phyloP scores from a whole-genome alignment of 2,329 filamentous ascomycete species.

The Colletotrichum gigasporum region DNA sequence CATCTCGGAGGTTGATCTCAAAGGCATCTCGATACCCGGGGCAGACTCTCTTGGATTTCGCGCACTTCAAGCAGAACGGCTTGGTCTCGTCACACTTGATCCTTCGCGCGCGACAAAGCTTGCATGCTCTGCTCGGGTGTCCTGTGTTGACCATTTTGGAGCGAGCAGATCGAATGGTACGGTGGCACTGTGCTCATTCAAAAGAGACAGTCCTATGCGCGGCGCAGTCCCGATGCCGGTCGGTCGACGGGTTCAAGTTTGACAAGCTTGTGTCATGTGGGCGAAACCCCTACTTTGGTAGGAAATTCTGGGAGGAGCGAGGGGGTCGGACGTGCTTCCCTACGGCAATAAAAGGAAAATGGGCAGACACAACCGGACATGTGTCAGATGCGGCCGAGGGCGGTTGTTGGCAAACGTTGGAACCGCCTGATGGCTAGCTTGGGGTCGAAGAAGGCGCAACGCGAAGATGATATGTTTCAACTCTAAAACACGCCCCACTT shows the following conservation, averaged over 20 bases:
- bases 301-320: conserved; percentile 2
- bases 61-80: conserved; percentile 45
- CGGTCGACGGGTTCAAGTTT: conserved; percentile 5
- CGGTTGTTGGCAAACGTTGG: not conserved
- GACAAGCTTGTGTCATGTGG: conserved; percentile 13
- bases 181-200: not conserved
- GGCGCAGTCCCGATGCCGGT: not conserved
- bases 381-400: conserved; percentile 22
- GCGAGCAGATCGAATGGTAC: not conserved
- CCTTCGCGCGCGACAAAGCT: conserved; percentile 44
- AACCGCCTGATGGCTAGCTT: not conserved
- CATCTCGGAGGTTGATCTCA: conserved; percentile 33
- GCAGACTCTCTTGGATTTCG: conserved; percentile 35
- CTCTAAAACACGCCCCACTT: conserved; percentile 29
- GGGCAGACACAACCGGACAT: not conserved
- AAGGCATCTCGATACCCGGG: conserved; percentile 32
- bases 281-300: conserved; percentile 12
- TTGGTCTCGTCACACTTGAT: conserved; percentile 47
- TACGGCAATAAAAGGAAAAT: conserved; percentile 10
- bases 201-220: not conserved
- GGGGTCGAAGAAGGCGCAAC: not conserved
- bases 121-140: conserved; percentile 32
- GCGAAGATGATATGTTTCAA: conserved; percentile 23
- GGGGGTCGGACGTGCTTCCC: conserved; percentile 12
- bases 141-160: conserved; percentile 32